Conservation (phyloP, 352 stramenopile species). For the Phytophthora sp. region DNA sequence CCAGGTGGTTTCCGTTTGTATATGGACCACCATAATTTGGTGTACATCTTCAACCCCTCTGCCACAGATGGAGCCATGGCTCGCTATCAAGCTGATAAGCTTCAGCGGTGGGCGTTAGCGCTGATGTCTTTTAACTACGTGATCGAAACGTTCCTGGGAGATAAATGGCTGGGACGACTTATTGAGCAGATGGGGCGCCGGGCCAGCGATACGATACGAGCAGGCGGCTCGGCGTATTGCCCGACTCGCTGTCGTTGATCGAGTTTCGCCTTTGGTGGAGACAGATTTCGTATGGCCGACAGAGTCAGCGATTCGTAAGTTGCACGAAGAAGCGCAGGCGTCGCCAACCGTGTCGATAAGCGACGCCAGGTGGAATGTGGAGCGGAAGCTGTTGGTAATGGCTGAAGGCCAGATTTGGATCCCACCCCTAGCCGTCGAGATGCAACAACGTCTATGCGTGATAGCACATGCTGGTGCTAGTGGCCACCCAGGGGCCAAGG, state of each 20-base stretch:
- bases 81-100: conserved; percentile 15
- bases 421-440: no score
- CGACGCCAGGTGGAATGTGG: no score
- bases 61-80: not conserved
- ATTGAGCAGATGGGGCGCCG: not conserved
- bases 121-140: not conserved
- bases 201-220: not conserved
- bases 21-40: not conserved
- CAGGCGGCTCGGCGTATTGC: not conserved
- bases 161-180: not conserved
- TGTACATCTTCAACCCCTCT: not conserved
- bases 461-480: not conserved
- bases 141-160: not conserved
- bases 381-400: no score
- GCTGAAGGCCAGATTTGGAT: no score
- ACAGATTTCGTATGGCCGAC: no score
- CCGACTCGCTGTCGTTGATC: no score
- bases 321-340: no score
- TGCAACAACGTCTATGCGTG: not conserved
- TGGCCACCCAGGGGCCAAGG: not conserved
- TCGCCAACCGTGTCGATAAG: no score
- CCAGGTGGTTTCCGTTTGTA: not conserved
- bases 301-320: no score
- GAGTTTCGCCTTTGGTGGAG: no score
- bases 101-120: conserved; percentile 20